These are phyloP conservation scores for Trapa bicornis DNA, from an alignment of 345 rosid genomes.

Conservation along the genomic window DNA sequence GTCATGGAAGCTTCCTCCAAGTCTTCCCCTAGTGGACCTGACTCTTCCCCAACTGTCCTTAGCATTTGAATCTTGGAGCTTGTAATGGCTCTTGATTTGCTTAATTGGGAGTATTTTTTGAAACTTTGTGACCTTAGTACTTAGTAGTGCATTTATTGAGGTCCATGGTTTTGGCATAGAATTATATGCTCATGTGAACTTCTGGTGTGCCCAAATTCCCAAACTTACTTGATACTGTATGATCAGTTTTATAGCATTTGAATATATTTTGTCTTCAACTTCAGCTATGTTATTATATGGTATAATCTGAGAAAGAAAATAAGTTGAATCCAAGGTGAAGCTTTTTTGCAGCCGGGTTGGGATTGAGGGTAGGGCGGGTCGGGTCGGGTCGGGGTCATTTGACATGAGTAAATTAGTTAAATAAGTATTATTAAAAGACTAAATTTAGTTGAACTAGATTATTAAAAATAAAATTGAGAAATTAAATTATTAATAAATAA, in stretches of 20 bases:
- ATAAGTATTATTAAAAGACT: no score
- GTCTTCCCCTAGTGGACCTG: constrained; percentile 75
- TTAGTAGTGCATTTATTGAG: neutral
- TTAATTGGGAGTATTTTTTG: constrained; percentile 20
- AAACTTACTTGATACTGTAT: neutral
- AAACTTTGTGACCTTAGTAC: neutral
- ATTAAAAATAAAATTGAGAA: no score
- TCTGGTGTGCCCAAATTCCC: neutral
- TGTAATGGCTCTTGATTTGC: neutral
- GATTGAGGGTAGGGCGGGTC: no score
- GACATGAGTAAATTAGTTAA: no score
- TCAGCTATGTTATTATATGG: no score
- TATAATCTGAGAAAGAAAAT: no score
- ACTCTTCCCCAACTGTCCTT: constrained; percentile 26
- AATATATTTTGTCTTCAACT: no score
- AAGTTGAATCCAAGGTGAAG: no score
- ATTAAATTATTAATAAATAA: no score
- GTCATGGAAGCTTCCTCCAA: constrained; percentile 66
- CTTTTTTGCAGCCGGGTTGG: no score
- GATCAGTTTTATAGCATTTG: neutral
- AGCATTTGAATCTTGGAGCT: neutral
- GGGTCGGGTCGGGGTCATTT: no score
- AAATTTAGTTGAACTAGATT: no score
- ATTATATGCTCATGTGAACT: neutral
- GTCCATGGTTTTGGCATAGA: neutral